Percentiles rank a stretch among this genome's conserved stretches.
Evolutionary conservation across 805 yeast species (phyloP).

Genomic region (Ogataea methylovora): DNA sequence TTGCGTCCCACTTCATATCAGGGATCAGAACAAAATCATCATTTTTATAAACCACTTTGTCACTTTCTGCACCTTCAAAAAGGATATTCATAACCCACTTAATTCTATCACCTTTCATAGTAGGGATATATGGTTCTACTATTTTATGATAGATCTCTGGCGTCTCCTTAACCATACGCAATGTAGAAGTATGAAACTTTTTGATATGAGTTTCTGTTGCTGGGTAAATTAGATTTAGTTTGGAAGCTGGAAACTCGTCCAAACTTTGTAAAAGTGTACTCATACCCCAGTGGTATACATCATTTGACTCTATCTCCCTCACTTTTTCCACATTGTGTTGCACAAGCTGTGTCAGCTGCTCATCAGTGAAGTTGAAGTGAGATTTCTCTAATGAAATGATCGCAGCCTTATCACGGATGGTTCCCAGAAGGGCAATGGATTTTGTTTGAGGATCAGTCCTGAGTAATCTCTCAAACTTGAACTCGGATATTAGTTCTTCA

Average conservation of each 20-base stretch:
- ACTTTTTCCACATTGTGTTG: constrained; percentile 16
- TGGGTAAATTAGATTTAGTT: constrained; percentile 76
- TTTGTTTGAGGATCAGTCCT: constrained; percentile 62
- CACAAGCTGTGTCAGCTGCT: constrained; percentile 7
- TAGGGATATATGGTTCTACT: constrained; percentile 70
- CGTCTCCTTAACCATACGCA: constrained; percentile 67
- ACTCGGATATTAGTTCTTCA: constrained; percentile 28
- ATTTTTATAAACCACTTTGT: constrained; percentile 65
- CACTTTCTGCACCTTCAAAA: constrained; percentile 76
- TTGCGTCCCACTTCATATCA: constrained; percentile 95
- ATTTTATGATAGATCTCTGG: constrained; percentile 58
- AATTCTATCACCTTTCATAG: constrained; percentile 69
- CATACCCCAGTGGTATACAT: constrained; percentile 79
- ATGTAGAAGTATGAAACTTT: constrained; percentile 59
- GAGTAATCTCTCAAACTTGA: constrained; percentile 40
- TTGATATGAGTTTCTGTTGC: constrained; percentile 81
- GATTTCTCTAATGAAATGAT: constrained; percentile 69
- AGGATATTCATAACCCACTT: constrained; percentile 89
- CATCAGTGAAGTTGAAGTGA: constrained; percentile 39
- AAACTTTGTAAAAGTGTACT: constrained; percentile 40
- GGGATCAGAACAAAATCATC: constrained; percentile 73
- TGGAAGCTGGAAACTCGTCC: constrained; percentile 48
- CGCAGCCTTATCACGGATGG: constrained; percentile 52
- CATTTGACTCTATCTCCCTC: constrained; percentile 55
- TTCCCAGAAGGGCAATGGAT: constrained; percentile 59